Evolutionary conservation across 108 stramenopile species (phyloP), one percentile per base, ranked within the genome.

Genomic region (Epithemia pelagica): DNA sequence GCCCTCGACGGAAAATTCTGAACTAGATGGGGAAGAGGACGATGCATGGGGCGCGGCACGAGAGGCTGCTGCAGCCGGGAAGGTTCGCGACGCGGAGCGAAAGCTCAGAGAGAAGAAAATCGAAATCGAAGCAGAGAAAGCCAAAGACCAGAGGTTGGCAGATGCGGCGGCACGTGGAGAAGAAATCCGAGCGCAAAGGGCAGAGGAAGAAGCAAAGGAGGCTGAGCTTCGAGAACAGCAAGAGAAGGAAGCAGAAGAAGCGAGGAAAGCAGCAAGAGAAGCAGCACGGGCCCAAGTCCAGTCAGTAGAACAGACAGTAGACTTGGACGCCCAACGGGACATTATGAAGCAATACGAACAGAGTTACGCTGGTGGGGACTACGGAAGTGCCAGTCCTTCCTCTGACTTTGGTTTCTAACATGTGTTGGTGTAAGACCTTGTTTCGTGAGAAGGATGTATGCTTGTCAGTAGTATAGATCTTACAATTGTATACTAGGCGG

Each of bases 371-470:
- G 87, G 86, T 66, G 79, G 88, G 68, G 84, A 89, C 32, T 69
- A 76, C 28, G 92, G 88, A n/a, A 66, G 82, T 30, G 86, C 77
- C n/a, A 90, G 89, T 78, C 89, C 92, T 52, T 79, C 82, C 15
- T 90, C 92, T n/a, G 92, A 94, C 67, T 94, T 88, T 82, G 92
- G 92, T n/a, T 93, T 93, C 70, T 93, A 72, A 58, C 8, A 7
- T 7, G 37, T 15, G 37, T n/a, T n/a, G n/a, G n/a, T n/a, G n/a
- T n/a, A n/a, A n/a, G n/a, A n/a, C n/a, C n/a, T n/a, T n/a, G n/a
- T n/a, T 46, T 46, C 37, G 15, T 15, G 37, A 46, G 37, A 46
- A 46, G 5, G 37, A 46, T 10, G 10, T 15, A 10, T 46, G 37
- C 37, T 46, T 46, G 37, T 15, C 37, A 46, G 5, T 46, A 46